Evolutionary conservation across 2,329 filamentous ascomycete genomes (phyloP).

Genomic region (Diaporthe humulicola): DNA sequence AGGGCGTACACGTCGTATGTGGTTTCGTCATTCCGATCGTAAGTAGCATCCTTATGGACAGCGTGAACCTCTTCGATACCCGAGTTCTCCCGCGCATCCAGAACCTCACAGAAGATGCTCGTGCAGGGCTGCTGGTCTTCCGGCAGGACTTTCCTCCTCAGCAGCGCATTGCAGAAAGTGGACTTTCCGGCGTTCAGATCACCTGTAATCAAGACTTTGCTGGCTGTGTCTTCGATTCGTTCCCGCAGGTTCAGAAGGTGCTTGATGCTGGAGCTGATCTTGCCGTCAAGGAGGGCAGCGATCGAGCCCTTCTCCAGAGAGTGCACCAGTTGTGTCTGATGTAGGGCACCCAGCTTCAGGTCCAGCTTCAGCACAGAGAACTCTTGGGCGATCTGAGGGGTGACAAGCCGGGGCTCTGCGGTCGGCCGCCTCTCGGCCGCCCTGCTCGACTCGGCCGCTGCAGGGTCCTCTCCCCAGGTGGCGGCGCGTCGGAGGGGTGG

Average conservation of each 20-base stretch:
- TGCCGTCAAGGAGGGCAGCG: constrained; percentile 90
- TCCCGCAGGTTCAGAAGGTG: constrained; percentile 90
- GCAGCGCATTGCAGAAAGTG: constrained; percentile 97
- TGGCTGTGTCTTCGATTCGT: constrained; percentile 96
- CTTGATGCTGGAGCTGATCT: constrained; percentile 93
- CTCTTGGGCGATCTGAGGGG: constrained; percentile 93
- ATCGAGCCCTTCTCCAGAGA: constrained; percentile 94
- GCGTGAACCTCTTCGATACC: constrained; percentile 96
- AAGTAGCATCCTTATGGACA: constrained; percentile 83
- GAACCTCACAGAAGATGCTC: constrained; percentile 96
- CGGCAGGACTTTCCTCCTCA: constrained; percentile 91
- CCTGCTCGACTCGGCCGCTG: constrained; percentile 79
- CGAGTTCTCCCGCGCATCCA: constrained; percentile 91
- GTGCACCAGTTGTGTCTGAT: constrained; percentile 92
- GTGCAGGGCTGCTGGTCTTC: constrained; percentile 99
- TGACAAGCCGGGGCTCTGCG: constrained; percentile 85
- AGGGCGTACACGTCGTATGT: constrained; percentile 92
- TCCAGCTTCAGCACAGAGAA: constrained; percentile 97
- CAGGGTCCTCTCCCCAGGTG: constrained; percentile 75
- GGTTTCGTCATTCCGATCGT: constrained; percentile 91
- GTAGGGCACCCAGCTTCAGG: constrained; percentile 86
- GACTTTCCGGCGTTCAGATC: constrained; percentile 98
- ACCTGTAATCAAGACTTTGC: constrained; percentile 95
- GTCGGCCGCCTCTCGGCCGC: constrained; percentile 71
- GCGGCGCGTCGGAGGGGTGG: constrained; percentile 73